Evolutionary conservation across 306 rosid genomes (phyloP).

Genomic region (Ormosia emarginata): DNA sequence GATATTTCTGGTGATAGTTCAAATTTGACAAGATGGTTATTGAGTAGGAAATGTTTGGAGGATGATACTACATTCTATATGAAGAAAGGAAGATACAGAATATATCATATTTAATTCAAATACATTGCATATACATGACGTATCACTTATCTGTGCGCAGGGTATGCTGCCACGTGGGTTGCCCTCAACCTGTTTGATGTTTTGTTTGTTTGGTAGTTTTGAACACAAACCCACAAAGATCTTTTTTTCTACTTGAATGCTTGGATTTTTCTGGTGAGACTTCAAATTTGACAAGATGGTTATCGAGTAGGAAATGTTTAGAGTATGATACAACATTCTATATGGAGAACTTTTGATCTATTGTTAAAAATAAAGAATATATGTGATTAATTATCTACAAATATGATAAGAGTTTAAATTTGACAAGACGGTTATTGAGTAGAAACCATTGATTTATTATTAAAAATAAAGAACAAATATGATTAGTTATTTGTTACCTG

Average conservation of each 20-base stretch:
- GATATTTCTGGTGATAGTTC: slow-evolving; percentile 17
- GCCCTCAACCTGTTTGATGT: neutral
- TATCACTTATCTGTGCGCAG: slow-evolving; percentile 20
- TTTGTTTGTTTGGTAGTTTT: slow-evolving; percentile 17
- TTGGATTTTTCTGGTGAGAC: slow-evolving; percentile 23
- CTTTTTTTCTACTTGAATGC: slow-evolving; percentile 20
- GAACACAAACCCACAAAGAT: slow-evolving; percentile 16
- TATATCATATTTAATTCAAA: neutral
- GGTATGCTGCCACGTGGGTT: neutral
- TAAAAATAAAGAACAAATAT: no score
- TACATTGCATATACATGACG: slow-evolving; percentile 57
- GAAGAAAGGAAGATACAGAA: neutral
- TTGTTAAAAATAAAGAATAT: no score
- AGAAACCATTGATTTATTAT: neutral
- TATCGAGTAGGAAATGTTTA: neutral
- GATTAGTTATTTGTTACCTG: no score
- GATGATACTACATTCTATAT: no score
- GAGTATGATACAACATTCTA: no score
- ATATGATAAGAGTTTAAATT: slow-evolving; percentile 11
- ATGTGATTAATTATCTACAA: no score
- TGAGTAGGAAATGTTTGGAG: neutral
- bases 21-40: slow-evolving; percentile 18
- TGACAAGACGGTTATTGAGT: neutral
- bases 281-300: slow-evolving; percentile 19
- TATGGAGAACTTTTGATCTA: neutral